Percentiles rank a stretch among this genome's conserved stretches.
Conservation (phyloP, 805 yeast species). For the Candida oleophila region DNA sequence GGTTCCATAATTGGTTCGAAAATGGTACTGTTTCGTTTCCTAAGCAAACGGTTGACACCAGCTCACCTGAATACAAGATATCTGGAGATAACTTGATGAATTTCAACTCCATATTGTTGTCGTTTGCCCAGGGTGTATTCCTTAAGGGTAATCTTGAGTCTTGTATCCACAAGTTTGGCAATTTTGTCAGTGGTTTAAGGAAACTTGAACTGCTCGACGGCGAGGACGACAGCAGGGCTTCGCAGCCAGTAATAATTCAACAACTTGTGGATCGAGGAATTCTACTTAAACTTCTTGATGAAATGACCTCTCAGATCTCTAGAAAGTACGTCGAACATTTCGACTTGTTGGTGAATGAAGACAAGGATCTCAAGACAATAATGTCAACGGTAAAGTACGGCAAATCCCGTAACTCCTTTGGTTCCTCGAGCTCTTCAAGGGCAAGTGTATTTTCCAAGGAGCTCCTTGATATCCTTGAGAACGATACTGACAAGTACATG, state of each 20-base stretch:
- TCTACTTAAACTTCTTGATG: background rate
- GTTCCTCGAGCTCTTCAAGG: background rate
- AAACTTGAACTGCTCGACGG: background rate
- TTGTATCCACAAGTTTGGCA: background rate
- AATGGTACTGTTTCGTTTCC: constrained; percentile 13
- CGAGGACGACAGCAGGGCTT: background rate
- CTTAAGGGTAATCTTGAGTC: background rate
- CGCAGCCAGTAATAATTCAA: background rate
- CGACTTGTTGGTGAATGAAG: constrained; percentile 3
- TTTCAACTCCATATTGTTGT: constrained; percentile 7
- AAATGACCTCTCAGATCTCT: background rate
- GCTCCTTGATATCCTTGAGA: constrained; percentile 24
- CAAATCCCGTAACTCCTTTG: background rate
- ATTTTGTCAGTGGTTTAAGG: constrained; percentile 1
- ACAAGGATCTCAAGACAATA: background rate
- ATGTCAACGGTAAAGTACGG: constrained; percentile 1
- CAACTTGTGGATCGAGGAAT: background rate
- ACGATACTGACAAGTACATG: constrained; percentile 28
- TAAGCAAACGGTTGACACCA: background rate
- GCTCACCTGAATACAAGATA: background rate
- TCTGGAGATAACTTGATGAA: background rate
- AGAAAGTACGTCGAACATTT: background rate
- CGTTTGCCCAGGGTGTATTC: constrained; percentile 7
- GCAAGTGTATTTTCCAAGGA: constrained; percentile 17
- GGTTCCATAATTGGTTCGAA: constrained; percentile 35